Evolutionary conservation across 306 rosid species (phyloP).

Genomic region (Phaseolus lunatus): DNA sequence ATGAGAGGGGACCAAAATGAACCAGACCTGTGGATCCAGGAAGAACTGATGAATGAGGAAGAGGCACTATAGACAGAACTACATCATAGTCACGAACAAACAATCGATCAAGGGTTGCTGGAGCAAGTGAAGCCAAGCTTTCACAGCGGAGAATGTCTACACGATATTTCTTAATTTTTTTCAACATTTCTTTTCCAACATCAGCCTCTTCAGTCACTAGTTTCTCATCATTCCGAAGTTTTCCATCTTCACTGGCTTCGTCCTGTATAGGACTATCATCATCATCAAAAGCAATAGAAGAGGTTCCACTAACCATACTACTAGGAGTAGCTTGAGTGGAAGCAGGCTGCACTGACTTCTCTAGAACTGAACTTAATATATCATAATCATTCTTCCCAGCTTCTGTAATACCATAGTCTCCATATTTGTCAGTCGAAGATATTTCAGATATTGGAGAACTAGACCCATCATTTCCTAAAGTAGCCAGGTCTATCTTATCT

Average conservation of each 20-base stretch:
- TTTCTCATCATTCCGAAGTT: constrained; percentile 55
- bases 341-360: constrained; percentile 47
- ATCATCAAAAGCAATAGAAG: constrained; percentile 53
- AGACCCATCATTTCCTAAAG: constrained; percentile 55
- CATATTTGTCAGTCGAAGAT: constrained; percentile 56
- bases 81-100: constrained; percentile 94
- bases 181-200: constrained; percentile 60
- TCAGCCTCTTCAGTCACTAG: constrained; percentile 60
- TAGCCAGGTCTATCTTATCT: constrained; percentile 53
- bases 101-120: constrained; percentile 86
- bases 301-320: constrained; percentile 46
- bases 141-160: constrained; percentile 98
- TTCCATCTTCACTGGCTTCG: constrained; percentile 46
- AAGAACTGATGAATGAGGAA: constrained; percentile 91
- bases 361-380: constrained; percentile 49
- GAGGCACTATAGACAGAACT: constrained; percentile 94
- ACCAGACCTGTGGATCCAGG: constrained; percentile 85
- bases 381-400: constrained; percentile 49
- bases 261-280: constrained; percentile 46
- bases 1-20: constrained; percentile 96
- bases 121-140: constrained; percentile 96
- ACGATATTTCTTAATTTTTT: constrained; percentile 74
- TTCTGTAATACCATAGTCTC: constrained; percentile 43
- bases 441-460: constrained; percentile 57
- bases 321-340: constrained; percentile 54